Base-by-base conservation (phyloP, 2,329 filamentous ascomycete genomes). In the Sporothrix curviconia region DNA sequence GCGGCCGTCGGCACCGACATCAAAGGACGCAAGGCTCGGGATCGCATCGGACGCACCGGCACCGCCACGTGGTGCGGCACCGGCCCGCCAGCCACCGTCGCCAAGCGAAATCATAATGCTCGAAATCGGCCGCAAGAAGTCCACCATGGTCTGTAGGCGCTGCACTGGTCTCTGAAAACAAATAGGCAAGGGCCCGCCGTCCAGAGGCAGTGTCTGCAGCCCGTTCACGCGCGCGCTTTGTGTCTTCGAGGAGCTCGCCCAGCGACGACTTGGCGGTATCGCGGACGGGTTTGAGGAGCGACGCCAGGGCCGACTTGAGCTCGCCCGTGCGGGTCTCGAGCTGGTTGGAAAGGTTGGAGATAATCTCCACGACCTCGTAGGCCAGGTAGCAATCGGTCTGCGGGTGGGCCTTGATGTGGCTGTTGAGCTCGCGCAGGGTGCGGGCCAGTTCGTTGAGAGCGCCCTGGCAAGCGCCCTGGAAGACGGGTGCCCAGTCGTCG, bases 281-380 rank as follows among this genome's bases (percentile, higher is more conserved):
- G 19, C 92, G 84, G 11, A 97, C 83, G 1, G 94, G 94, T 65
- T 94, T 91, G 14, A 97, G 76, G 8, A 90, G 89, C 56, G 95
- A 90, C 5, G 89, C 86, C 53, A 99, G 82, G 6, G 90, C 82
- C 30, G 82, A 78, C 69, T 96, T 96, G 58, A 96, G 78, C 66
- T 96, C 90, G 2, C 62, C 62, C 0, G 91, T 95, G 60, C 87
- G 85, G 4, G 82, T 81, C 62, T 96, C 92, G 4, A 99, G 76
- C 39, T 87, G 85, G 57, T 85, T 86, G 2, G 90, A 91, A 49
- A 96, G 78, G 12, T 81, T 81, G 0, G 90, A 89, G 47, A 97
- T 84, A 60, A 96, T 89, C 66, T 96, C 92, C 32, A 95, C 89
- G 32, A 97, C 89, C 69, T 99, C 94, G 69, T 95, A 99, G 7